These are phyloP conservation scores for Candida verbasci DNA, from an alignment of 805 yeast genomes.

Conservation along the genomic window DNA sequence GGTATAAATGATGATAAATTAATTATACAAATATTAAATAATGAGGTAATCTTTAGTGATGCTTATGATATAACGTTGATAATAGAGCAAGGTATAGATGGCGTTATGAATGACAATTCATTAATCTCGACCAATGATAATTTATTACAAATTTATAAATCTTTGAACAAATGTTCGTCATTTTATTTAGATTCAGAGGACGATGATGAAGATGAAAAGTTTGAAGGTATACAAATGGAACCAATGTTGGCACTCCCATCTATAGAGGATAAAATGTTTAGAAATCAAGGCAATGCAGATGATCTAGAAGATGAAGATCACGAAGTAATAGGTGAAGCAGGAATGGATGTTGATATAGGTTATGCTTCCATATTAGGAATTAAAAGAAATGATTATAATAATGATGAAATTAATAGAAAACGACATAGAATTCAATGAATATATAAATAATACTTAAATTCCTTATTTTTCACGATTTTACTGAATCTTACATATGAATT, in stretches of 20 bases:
- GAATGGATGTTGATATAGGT: conserved; percentile 41
- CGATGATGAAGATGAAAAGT: conserved; percentile 18
- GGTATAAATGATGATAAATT: conserved; percentile 24
- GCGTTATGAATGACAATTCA: conserved; percentile 4
- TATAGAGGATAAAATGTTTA: conserved; percentile 6
- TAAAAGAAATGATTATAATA: conserved; percentile 21
- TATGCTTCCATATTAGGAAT: conserved; percentile 31
- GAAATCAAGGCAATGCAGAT: conserved; percentile 33
- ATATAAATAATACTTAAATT: conserved; percentile 2
- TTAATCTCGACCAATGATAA: conserved; percentile 5
- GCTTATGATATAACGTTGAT: conserved; percentile 7
- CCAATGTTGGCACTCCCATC: conserved; percentile 16
- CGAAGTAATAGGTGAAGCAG: conserved; percentile 23
- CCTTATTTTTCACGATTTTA: no score
- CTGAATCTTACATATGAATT: no score
- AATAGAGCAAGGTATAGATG: conserved; percentile 1
- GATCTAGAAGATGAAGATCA: conserved; percentile 22
- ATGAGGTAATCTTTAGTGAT: conserved; percentile 10
- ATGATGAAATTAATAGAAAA: not conserved
- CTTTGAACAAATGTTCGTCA: conserved; percentile 35
- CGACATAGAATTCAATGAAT: conserved; percentile 28
- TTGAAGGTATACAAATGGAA: conserved; percentile 15
- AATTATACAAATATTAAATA: conserved; percentile 28
- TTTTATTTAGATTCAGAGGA: conserved; percentile 29
- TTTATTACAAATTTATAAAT: conserved; percentile 20